Evolutionary conservation across 148 eudicot species (phyloP), one percentile per base, ranked within the genome.

Genomic region (Amaranthus palmeri): DNA sequence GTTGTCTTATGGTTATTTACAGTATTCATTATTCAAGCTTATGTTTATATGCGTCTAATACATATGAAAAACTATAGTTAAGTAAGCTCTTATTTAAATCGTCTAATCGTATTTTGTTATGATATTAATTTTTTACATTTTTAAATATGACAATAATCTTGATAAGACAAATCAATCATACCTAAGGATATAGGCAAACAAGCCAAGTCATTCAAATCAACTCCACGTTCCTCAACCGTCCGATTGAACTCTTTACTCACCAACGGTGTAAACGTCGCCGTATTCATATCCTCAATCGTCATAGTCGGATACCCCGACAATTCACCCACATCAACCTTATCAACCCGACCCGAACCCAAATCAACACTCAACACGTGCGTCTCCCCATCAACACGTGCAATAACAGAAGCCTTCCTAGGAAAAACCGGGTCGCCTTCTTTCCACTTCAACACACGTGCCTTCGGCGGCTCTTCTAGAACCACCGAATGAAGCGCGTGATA

Each of bases 251-350:
- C 92, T 2, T 77, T 65, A 77, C 81, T 90, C 14, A 68, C 59
- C 3, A 96, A 83, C 36, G 99, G 99, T 3, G 92, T 95, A 78
- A 71, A 81, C 25, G 87, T 83, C 2, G 85, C 81, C 10, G 84
- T 70, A 0, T 71, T 79, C 99, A 96, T 96, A 60, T 96, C 99
- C 79, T 96, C 96, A 0, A 92, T 72, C 40, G 99, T 96, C 99
- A 96, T 88, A 4, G 79, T 83, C 75, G 99, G 99, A 75, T 87
- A 90, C 40, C 99, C 99, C 4, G 92, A 81, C 25, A 46, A 3
- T 1, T 67, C 62, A 4, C 84, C 87, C 72, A 74, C 53, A 3
- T 82, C 85, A 13, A 68, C 68, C 1, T 57, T 54, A 10, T 43
- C 74, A 49, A 91, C 96, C 74, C 83, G 83, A 8, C 85, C 78